Evolutionary conservation across 495 filamentous ascomycete species (phyloP).

Genomic region (Xylaria flabelliformis): DNA sequence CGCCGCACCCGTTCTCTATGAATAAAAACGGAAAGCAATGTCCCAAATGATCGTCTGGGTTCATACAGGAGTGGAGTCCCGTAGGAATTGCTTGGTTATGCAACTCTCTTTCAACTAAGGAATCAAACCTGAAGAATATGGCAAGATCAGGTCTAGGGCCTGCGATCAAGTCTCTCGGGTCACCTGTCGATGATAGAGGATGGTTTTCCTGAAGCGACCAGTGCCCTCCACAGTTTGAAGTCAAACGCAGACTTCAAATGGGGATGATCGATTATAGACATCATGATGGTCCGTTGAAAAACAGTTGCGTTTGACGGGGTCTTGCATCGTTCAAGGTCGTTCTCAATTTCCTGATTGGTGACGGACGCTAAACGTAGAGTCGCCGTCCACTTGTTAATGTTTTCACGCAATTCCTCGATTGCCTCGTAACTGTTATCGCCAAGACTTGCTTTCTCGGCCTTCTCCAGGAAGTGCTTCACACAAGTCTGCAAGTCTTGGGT

Average conservation of each 20-base stretch:
- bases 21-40: conserved; percentile 14
- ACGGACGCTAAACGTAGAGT: not conserved
- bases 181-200: not conserved
- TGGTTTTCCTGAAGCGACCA: conserved; percentile 1
- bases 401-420: not conserved
- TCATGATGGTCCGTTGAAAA: conserved; percentile 8
- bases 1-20: not conserved
- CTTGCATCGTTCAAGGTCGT: conserved; percentile 1
- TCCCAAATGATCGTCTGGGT: not conserved
- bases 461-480: not conserved
- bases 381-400: not conserved
- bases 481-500: not conserved
- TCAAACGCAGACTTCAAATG: not conserved
- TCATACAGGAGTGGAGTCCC: not conserved
- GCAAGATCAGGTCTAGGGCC: conserved; percentile 1
- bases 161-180: not conserved
- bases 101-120: not conserved
- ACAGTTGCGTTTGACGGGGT: not conserved
- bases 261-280: conserved; percentile 7
- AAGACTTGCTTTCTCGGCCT: not conserved
- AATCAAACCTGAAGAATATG: not conserved
- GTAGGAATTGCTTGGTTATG: not conserved
- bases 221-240: conserved; percentile 5
- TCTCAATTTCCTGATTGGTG: conserved; percentile 3
- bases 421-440: not conserved